phyloP scores from a whole-genome alignment of 2,329 filamentous ascomycete genomes.

The Calonectria naviculata region DNA sequence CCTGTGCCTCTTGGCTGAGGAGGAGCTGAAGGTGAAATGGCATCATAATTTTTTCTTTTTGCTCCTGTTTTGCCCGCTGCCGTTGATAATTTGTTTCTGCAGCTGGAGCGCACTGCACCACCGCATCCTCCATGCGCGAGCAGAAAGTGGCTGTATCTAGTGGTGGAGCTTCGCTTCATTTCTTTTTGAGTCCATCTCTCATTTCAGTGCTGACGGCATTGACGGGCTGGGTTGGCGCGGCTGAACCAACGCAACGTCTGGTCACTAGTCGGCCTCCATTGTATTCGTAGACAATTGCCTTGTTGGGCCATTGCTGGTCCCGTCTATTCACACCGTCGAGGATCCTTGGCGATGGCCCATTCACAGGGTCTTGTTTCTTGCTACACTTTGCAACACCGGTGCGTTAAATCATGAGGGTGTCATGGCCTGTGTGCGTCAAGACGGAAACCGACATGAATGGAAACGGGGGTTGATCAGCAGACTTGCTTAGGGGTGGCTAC shows the following conservation, averaged over 20 bases:
- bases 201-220: slow-evolving; percentile 15
- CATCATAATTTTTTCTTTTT: slow-evolving; percentile 4
- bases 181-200: slow-evolving; percentile 6
- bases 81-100: slow-evolving; percentile 3
- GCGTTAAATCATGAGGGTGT: slow-evolving; percentile 1
- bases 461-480: not conserved
- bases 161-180: slow-evolving; percentile 5
- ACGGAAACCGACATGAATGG: not conserved
- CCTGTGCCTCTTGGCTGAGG: slow-evolving; percentile 1
- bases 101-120: not conserved
- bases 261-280: not conserved
- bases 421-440: not conserved
- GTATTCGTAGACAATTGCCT: not conserved
- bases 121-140: not conserved
- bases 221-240: not conserved
- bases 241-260: slow-evolving; percentile 1
- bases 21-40: not conserved
- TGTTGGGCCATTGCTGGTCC: not conserved
- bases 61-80: not conserved
- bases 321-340: not conserved
- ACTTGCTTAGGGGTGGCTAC: not conserved
- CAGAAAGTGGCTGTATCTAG: not conserved
- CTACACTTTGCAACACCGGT: not conserved
- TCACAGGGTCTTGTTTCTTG: not conserved
- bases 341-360: not conserved